Evolutionary conservation across 2,329 filamentous ascomycete genomes (phyloP).

Genomic region (Cladobotryum protrusum): DNA sequence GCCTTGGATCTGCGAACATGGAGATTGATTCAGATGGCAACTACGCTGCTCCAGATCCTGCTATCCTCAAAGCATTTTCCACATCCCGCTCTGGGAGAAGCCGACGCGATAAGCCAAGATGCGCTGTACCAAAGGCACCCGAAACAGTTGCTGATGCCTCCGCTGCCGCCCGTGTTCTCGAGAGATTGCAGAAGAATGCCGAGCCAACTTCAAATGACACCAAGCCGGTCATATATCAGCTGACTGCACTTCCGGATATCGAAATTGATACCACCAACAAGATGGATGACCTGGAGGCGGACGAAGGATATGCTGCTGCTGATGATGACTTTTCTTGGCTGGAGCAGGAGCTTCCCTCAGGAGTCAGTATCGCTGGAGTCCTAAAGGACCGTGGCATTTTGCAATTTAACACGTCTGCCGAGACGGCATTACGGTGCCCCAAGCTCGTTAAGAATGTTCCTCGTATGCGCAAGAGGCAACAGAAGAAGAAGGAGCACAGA

Average conservation of each 20-base stretch:
- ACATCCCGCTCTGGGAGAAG: no score
- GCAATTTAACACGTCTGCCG: constrained; percentile 11
- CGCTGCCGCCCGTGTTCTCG: constrained; percentile 5
- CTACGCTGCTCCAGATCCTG: background rate
- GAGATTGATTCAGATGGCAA: background rate
- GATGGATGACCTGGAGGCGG: constrained; percentile 18
- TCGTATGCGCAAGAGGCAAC: constrained; percentile 16
- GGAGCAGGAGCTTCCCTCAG: constrained; percentile 12
- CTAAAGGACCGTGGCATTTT: constrained; percentile 15
- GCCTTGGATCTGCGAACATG: background rate
- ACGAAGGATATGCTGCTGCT: constrained; percentile 24
- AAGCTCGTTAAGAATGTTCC: constrained; percentile 17
- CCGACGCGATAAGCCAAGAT: no score
- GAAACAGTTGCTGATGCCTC: constrained; percentile 2
- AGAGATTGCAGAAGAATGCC: constrained; percentile 3
- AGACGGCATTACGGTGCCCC: constrained; percentile 15
- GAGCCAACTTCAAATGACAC: background rate
- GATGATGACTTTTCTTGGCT: constrained; percentile 23
- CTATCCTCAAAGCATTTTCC: no score
- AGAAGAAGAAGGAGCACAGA: constrained; percentile 13
- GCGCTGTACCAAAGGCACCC: background rate
- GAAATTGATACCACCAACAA: constrained; percentile 6
- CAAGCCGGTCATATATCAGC: background rate
- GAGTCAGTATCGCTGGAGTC: constrained; percentile 10
- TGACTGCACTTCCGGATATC: background rate